Evolutionary conservation across 108 stramenopile species (phyloP).

Genomic region (Stephanodiscus triporus): DNA sequence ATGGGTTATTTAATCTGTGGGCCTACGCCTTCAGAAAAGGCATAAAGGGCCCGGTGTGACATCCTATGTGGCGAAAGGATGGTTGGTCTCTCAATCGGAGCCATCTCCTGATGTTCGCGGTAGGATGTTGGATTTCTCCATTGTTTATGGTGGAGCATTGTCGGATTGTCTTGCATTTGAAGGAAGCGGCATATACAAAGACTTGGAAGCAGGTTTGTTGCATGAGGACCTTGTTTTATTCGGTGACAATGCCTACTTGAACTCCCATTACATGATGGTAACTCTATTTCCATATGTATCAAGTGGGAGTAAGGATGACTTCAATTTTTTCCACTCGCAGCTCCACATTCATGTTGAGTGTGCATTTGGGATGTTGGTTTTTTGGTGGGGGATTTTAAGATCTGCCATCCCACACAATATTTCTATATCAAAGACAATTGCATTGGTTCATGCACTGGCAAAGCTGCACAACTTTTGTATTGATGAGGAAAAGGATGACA

Average conservation of each 20-base stretch:
- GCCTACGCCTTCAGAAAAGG: slow-evolving; percentile 17
- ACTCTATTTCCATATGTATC: slow-evolving; percentile 21
- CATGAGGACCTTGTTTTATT: slow-evolving; percentile 16
- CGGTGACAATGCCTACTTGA: slow-evolving; percentile 45
- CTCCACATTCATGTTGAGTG: slow-evolving; percentile 29
- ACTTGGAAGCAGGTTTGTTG: slow-evolving; percentile 21
- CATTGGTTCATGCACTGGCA: neutral
- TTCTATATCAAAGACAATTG: slow-evolving; percentile 1
- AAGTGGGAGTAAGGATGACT: slow-evolving; percentile 2
- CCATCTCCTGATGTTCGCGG: slow-evolving; percentile 15
- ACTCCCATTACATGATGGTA: slow-evolving; percentile 47
- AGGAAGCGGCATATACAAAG: neutral
- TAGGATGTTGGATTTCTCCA: slow-evolving; percentile 31
- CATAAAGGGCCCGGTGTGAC: too few relatives aligned
- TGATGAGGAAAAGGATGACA: neutral
- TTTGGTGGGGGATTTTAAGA: slow-evolving; percentile 32
- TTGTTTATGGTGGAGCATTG: slow-evolving; percentile 23
- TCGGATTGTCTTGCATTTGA: slow-evolving; percentile 35
- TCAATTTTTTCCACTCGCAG: slow-evolving; percentile 26
- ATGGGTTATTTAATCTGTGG: slow-evolving; percentile 48
- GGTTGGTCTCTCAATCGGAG: slow-evolving; percentile 33
- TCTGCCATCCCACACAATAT: slow-evolving; percentile 16
- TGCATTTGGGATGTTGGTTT: slow-evolving; percentile 32
- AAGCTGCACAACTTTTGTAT: slow-evolving; percentile 24
- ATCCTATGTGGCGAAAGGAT: slow-evolving; percentile 37